phyloP scores from a whole-genome alignment of 805 yeast species.

The Clavispora fructus region DNA sequence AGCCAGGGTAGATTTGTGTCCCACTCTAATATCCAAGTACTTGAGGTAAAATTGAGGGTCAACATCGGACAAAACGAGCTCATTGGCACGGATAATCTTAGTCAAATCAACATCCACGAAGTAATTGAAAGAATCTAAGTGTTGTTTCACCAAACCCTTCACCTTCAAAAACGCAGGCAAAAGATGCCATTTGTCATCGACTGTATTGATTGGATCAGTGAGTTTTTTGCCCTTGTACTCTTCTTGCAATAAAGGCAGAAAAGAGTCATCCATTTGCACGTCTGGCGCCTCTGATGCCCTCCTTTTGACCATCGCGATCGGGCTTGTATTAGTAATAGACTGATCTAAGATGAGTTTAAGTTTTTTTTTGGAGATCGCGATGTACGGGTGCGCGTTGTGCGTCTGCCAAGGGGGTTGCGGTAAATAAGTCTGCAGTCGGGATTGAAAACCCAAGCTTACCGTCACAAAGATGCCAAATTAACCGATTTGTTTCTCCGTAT shows the following conservation, averaged over 20 bases:
- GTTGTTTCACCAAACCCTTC: conserved; percentile 95
- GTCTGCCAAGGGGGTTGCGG: no score
- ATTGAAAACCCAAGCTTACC: no score
- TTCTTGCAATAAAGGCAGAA: conserved; percentile 74
- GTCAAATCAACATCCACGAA: conserved; percentile 91
- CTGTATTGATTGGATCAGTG: conserved; percentile 84
- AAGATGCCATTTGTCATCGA: conserved; percentile 95
- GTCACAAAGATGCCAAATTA: no score
- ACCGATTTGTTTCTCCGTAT: no score
- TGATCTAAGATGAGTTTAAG: conserved; percentile 1
- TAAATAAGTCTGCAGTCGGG: no score
- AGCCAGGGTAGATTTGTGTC: conserved; percentile 59
- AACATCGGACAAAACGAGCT: conserved; percentile 83
- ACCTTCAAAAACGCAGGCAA: conserved; percentile 94
- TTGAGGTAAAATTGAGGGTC: conserved; percentile 95
- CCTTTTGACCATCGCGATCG: conserved; percentile 11
- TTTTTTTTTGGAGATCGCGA: conserved; percentile 5
- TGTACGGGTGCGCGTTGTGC: conserved; percentile 10
- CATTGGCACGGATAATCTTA: conserved; percentile 89
- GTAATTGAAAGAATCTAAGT: conserved; percentile 95
- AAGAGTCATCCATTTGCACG: conserved; percentile 46
- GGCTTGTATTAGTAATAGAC: not conserved
- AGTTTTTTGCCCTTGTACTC: conserved; percentile 79
- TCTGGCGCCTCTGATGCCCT: conserved; percentile 6
- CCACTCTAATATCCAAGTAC: conserved; percentile 89